A percentile compares a stretch with the other conserved stretches of the same genome.
Conservation (phyloP, 768 basidiomycete genomes). For the Agrocybe pediades region DNA sequence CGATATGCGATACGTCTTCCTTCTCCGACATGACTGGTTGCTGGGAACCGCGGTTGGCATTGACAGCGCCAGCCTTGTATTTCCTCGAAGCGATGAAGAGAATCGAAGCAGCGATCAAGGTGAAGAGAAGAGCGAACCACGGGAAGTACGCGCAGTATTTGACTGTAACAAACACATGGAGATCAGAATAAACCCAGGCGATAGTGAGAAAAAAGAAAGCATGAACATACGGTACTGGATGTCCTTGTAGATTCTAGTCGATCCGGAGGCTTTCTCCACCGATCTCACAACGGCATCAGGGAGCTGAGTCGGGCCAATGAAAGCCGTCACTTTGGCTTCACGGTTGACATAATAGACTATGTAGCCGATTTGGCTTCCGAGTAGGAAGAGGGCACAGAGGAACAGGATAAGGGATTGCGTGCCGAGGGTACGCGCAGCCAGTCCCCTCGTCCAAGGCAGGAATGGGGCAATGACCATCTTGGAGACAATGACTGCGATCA, state of each 20-base stretch:
- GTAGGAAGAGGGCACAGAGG: slow-evolving; percentile 27
- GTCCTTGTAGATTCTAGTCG: slow-evolving; percentile 43
- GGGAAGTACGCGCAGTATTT: slow-evolving; percentile 49
- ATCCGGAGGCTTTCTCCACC: slow-evolving; percentile 36
- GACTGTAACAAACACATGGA: slow-evolving; percentile 34
- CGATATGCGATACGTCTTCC: slow-evolving; percentile 11
- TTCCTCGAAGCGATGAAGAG: slow-evolving; percentile 20
- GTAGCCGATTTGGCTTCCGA: slow-evolving; percentile 50
- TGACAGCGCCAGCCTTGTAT: neutral
- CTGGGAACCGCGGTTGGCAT: neutral
- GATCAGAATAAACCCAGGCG: neutral
- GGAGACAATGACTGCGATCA: slow-evolving; percentile 23
- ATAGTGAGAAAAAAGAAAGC: too few species aligned
- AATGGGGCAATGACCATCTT: slow-evolving; percentile 14
- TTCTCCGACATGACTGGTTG: slow-evolving; percentile 12
- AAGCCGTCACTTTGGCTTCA: slow-evolving; percentile 42
- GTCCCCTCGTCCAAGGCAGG: slow-evolving; percentile 13
- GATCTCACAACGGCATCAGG: slow-evolving; percentile 36
- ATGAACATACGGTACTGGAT: slow-evolving; percentile 50
- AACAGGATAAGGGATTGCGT: slow-evolving; percentile 15
- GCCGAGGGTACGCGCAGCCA: slow-evolving; percentile 16
- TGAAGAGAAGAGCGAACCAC: slow-evolving; percentile 40
- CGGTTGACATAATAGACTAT: slow-evolving; percentile 47
- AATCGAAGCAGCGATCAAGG: slow-evolving; percentile 20
- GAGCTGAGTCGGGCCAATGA: slow-evolving; percentile 36